Conservation (phyloP, 441 rosid genomes). For the Manihot esculenta region DNA sequence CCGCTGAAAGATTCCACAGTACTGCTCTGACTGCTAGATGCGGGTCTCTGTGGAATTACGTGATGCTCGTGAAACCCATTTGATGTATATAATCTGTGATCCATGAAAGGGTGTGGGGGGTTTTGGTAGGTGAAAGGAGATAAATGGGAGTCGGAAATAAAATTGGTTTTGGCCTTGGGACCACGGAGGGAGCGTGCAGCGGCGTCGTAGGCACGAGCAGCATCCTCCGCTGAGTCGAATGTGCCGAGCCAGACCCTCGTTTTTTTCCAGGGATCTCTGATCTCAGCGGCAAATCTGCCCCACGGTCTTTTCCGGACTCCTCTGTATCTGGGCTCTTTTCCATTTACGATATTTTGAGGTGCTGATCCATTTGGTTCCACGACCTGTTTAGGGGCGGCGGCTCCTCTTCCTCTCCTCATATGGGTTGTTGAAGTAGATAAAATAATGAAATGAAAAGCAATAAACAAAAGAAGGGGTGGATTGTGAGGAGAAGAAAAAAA, state of each 20-base stretch:
- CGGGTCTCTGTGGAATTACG: slow-evolving; percentile 58
- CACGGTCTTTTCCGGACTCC: slow-evolving; percentile 80
- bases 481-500: slow-evolving; percentile 4
- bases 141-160: slow-evolving; percentile 25
- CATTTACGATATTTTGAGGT: background rate
- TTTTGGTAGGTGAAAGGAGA: slow-evolving; percentile 24
- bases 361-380: slow-evolving; percentile 37
- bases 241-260: slow-evolving; percentile 85
- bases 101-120: slow-evolving; percentile 41
- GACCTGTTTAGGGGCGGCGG: slow-evolving; percentile 26
- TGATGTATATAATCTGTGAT: slow-evolving; percentile 24
- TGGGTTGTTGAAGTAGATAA: background rate
- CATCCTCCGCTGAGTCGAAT: slow-evolving; percentile 69
- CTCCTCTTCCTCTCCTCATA: slow-evolving; percentile 58
- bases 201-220: slow-evolving; percentile 72
- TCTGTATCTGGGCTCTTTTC: slow-evolving; percentile 54
- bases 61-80: slow-evolving; percentile 29
- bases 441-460: background rate
- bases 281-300: slow-evolving; percentile 86
- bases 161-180: slow-evolving; percentile 72
- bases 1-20: slow-evolving; percentile 95
- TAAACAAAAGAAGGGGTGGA: slow-evolving; percentile 20
- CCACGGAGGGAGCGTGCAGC: slow-evolving; percentile 75
- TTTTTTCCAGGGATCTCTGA: slow-evolving; percentile 76
- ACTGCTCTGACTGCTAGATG: slow-evolving; percentile 91